A percentile compares a stretch with the other conserved stretches of the same genome.
Conservation (phyloP, 352 stramenopile genomes). For the Phytophthora brassicae region DNA sequence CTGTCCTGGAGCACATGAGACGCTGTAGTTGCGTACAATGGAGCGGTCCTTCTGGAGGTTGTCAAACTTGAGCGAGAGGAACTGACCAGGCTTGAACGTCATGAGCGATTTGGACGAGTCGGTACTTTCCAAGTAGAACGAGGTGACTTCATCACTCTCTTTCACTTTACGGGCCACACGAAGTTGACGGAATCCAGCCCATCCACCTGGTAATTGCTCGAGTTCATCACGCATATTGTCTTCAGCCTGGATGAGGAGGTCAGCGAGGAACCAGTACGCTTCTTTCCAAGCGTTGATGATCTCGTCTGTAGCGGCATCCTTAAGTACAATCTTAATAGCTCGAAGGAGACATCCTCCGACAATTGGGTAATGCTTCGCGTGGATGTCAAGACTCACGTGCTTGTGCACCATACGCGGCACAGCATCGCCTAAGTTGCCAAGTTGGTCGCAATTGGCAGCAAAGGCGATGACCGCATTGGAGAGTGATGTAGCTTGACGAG, state of each 20-base stretch:
- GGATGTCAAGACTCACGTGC: slow-evolving; percentile 61
- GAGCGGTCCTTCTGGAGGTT: slow-evolving; percentile 37
- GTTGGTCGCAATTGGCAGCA: slow-evolving; percentile 63
- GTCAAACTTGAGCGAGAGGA: slow-evolving; percentile 56
- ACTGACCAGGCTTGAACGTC: slow-evolving; percentile 57
- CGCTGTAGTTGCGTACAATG: slow-evolving; percentile 59
- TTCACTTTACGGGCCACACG: slow-evolving; percentile 49
- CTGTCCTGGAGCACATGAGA: slow-evolving; percentile 39
- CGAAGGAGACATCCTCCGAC: slow-evolving; percentile 55
- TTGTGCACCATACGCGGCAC: slow-evolving; percentile 67
- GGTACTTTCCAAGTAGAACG: slow-evolving; percentile 53
- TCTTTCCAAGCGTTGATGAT: slow-evolving; percentile 62
- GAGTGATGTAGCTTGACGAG: slow-evolving; percentile 51
- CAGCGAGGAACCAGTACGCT: slow-evolving; percentile 56
- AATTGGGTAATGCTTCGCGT: slow-evolving; percentile 71
- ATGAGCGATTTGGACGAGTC: slow-evolving; percentile 39
- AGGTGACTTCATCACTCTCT: slow-evolving; percentile 53
- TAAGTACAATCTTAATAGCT: slow-evolving; percentile 58
- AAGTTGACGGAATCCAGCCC: slow-evolving; percentile 63
- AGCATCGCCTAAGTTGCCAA: slow-evolving; percentile 45
- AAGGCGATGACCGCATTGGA: slow-evolving; percentile 65
- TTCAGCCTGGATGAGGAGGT: slow-evolving; percentile 64
- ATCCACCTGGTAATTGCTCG: slow-evolving; percentile 41
- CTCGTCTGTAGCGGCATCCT: slow-evolving; percentile 56
- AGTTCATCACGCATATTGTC: slow-evolving; percentile 40